phyloP scores from a whole-genome alignment of 306 rosid genomes.

The Cucurbita ficifolia region DNA sequence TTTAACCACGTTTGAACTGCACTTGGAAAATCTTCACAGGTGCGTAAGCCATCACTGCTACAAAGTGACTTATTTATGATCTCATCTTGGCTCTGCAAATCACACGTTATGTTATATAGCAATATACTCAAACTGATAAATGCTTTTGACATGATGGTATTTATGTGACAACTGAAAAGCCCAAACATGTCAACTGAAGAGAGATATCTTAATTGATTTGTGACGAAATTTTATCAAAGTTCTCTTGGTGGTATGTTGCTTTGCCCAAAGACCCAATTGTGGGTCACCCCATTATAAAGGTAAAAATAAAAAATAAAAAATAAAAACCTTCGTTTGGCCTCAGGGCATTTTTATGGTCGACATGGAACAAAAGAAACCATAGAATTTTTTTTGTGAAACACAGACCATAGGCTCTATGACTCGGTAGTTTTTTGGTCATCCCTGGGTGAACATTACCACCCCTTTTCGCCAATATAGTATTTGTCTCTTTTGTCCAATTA shows the following conservation, averaged over 20 bases:
- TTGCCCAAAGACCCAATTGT: background rate
- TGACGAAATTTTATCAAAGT: background rate
- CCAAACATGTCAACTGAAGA: background rate
- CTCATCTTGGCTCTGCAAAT: slow-evolving; percentile 83
- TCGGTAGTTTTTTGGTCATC: background rate
- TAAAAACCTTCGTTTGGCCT: background rate
- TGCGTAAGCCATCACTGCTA: slow-evolving; percentile 51
- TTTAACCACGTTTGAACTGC: slow-evolving; percentile 70
- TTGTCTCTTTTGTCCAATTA: background rate
- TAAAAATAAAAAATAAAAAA: too few relatives aligned
- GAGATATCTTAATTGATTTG: background rate
- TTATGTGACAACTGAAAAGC: background rate
- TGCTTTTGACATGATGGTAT: background rate
- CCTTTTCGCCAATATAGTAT: background rate
- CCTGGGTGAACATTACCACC: background rate
- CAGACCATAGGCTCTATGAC: background rate
- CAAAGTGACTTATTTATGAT: slow-evolving; percentile 60
- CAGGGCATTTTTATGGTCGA: background rate
- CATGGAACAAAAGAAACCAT: background rate
- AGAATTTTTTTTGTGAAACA: background rate
- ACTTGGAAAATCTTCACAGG: slow-evolving; percentile 80
- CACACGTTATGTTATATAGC: background rate
- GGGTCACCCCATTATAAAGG: background rate
- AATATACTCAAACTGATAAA: background rate
- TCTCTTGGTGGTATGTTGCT: background rate